Evolutionary conservation across 2,329 filamentous ascomycete species (phyloP).

Genomic region (Didymella pinodella): DNA sequence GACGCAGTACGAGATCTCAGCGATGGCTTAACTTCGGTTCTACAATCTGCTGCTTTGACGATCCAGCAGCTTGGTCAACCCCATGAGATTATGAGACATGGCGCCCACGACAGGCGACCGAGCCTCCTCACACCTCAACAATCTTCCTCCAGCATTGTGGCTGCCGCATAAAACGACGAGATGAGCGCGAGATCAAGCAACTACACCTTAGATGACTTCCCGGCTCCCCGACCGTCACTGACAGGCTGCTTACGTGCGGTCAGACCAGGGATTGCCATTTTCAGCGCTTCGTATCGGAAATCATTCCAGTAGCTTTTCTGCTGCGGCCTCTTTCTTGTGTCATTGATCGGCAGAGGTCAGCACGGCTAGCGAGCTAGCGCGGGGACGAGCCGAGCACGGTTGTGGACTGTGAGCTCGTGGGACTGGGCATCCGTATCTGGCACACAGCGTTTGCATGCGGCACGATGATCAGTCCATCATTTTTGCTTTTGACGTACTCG

Average conservation of each 20-base stretch:
- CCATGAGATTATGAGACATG: slow-evolving; percentile 12
- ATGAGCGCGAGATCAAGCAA: slow-evolving; percentile 18
- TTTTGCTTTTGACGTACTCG: neutral
- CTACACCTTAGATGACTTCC: neutral
- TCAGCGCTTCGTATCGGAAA: slow-evolving; percentile 2
- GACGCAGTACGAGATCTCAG: neutral
- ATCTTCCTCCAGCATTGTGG: slow-evolving; percentile 27
- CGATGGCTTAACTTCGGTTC: slow-evolving; percentile 2
- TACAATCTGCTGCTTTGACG: neutral
- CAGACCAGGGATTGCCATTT: slow-evolving; percentile 8
- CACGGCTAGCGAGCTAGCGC: slow-evolving; percentile 17
- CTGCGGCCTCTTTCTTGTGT: neutral
- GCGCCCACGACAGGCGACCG: slow-evolving; percentile 25
- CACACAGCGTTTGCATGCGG: slow-evolving; percentile 3
- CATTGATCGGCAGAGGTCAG: slow-evolving; percentile 14
- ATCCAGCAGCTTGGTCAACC: slow-evolving; percentile 7
- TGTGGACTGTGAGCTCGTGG: slow-evolving; percentile 11
- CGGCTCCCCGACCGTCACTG: slow-evolving; percentile 15
- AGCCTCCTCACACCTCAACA: slow-evolving; percentile 31
- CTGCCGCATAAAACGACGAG: slow-evolving; percentile 12
- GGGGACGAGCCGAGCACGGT: slow-evolving; percentile 22
- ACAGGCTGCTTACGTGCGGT: slow-evolving; percentile 1
- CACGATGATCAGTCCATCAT: slow-evolving; percentile 4
- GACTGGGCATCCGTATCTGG: slow-evolving; percentile 8
- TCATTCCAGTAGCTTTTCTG: slow-evolving; percentile 4